phyloP scores from a whole-genome alignment of 176 grass and related monocot genomes.

The Luzula sylvatica region DNA sequence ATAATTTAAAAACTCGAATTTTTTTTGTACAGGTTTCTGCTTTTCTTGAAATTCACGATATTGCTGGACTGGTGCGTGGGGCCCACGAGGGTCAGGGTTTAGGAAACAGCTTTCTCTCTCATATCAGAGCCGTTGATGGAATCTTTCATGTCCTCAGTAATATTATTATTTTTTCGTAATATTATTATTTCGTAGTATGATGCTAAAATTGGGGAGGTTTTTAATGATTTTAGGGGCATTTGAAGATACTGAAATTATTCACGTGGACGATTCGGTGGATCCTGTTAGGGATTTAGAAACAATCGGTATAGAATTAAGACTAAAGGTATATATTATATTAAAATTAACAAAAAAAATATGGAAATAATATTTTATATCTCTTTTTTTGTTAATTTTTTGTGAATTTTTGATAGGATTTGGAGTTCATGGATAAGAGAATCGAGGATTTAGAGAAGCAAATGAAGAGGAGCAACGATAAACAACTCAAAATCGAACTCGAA shows the following conservation, averaged over 20 bases:
- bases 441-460: conserved; percentile 90
- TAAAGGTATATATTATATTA: conserved; percentile 56
- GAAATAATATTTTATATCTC: not conserved
- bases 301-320: conserved; percentile 78
- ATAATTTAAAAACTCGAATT: conserved; percentile 12
- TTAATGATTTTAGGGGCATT: conserved; percentile 70
- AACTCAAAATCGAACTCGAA: conserved; percentile 85
- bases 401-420: conserved; percentile 58
- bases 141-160: conserved; percentile 98
- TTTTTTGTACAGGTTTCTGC: conserved; percentile 53
- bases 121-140: conserved; percentile 98
- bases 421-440: conserved; percentile 57
- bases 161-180: conserved; percentile 15
- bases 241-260: conserved; percentile 85
- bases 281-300: conserved; percentile 97
- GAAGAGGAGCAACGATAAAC: conserved; percentile 99
- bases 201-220: conserved; percentile 3
- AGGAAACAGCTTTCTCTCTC: conserved; percentile 86
- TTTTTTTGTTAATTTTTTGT: too few species aligned
- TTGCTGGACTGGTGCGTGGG: conserved; percentile 89
- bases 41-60: conserved; percentile 89
- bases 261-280: conserved; percentile 89
- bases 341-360: not conserved
- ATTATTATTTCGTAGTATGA: not conserved
- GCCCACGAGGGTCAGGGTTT: conserved; percentile 86